Conservation (phyloP, 345 rosid species). For the Eucalyptus viminalis region DNA sequence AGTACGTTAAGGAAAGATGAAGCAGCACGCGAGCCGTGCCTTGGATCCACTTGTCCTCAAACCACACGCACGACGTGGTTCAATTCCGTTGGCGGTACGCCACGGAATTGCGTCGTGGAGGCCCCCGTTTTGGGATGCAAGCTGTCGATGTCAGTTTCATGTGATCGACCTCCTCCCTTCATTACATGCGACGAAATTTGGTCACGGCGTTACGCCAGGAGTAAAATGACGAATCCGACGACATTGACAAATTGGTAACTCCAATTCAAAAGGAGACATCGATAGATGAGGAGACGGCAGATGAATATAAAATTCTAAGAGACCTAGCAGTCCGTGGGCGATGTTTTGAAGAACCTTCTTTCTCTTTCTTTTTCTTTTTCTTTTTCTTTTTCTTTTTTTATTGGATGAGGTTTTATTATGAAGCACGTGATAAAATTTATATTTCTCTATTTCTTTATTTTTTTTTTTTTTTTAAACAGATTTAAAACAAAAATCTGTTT, state of each 20-base stretch:
- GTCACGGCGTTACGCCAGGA: no score
- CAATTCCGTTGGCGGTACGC: background rate
- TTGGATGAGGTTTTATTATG: no score
- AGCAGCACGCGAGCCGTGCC: background rate
- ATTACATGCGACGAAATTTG: background rate
- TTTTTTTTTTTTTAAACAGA: accelerated
- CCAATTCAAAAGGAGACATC: background rate
- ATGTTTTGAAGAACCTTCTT: no score
- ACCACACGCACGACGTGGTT: background rate
- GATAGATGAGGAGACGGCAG: background rate
- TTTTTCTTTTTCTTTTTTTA: no score
- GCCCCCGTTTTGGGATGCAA: background rate
- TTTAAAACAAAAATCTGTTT: accelerated
- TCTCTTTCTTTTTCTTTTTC: no score
- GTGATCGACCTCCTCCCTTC: background rate
- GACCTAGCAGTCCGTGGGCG: background rate
- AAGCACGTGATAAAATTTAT: no score
- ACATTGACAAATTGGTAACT: background rate
- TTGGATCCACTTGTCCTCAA: background rate
- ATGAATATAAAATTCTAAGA: background rate
- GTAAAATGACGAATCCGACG: background rate
- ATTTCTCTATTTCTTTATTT: accelerated
- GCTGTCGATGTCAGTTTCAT: background rate
- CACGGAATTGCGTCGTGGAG: background rate
- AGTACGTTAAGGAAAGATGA: background rate